Evolutionary conservation across 2,329 filamentous ascomycete genomes (phyloP).

Genomic region (Elsinoe ampelina): DNA sequence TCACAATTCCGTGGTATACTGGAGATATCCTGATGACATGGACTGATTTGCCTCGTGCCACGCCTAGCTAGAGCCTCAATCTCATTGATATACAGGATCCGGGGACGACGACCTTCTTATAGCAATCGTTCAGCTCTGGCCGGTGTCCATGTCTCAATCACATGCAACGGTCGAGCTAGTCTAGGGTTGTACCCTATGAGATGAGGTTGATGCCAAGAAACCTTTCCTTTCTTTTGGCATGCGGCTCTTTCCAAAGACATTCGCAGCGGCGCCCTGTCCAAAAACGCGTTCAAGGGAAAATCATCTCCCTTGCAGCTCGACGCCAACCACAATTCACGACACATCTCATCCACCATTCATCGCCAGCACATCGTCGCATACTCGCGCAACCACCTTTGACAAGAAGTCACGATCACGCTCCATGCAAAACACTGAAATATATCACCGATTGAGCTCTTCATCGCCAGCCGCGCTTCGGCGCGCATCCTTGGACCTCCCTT

Average conservation of each 20-base stretch:
- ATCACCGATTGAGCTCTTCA: not conserved
- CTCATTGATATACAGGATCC: not conserved
- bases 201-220: not conserved
- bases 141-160: slow-evolving; percentile 5
- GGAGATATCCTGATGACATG: no score
- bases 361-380: not conserved
- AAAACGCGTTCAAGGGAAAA: slow-evolving; percentile 11
- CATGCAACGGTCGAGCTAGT: slow-evolving; percentile 10
- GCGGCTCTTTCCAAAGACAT: not conserved
- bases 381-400: not conserved
- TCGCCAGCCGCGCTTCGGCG: slow-evolving; percentile 1
- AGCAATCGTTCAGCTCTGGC: not conserved
- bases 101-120: not conserved
- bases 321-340: not conserved
- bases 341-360: not conserved
- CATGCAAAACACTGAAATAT: not conserved
- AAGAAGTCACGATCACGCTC: not conserved
- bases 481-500: not conserved
- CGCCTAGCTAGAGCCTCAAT: not conserved
- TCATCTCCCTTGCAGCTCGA: slow-evolving; percentile 9
- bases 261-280: not conserved
- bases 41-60: no score
- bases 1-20: no score
- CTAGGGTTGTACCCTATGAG: not conserved
- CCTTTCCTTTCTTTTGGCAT: not conserved